Evolutionary conservation across 2,329 filamentous ascomycete genomes (phyloP).

Genomic region (Xylariaceae sp.): DNA sequence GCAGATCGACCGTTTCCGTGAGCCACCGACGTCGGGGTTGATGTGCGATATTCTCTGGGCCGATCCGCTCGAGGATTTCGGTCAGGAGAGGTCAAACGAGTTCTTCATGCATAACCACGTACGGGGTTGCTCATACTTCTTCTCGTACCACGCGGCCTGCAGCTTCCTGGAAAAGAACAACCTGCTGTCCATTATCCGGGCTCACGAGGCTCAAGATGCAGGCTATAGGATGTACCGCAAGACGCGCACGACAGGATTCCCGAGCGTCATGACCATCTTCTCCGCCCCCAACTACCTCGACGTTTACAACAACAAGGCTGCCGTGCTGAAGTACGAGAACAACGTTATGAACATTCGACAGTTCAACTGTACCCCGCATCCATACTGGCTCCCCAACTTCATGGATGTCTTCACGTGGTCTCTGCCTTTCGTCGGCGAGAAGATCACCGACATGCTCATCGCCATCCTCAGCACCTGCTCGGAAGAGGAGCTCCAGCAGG

Average conservation of each 20-base stretch:
- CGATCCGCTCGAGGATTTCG: constrained; percentile 95
- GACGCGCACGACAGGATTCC: constrained; percentile 95
- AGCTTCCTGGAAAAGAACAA: constrained; percentile 99
- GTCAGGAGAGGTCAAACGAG: constrained; percentile 96
- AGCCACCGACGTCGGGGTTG: constrained; percentile 92
- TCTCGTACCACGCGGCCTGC: constrained; percentile 95
- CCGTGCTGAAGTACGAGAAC: constrained; percentile 98
- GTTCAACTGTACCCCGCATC: constrained; percentile 99
- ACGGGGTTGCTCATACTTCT: constrained; percentile 97
- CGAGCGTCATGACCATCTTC: constrained; percentile 99
- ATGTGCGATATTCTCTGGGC: constrained; percentile 99
- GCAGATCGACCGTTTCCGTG: constrained; percentile 93
- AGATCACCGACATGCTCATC: constrained; percentile 99
- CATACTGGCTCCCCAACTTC: constrained; percentile 99
- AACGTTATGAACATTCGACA: constrained; percentile 99
- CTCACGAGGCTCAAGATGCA: constrained; percentile 96
- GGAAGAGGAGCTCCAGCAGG: constrained; percentile 94
- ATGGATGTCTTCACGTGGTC: constrained; percentile 99
- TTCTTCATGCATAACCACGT: constrained; percentile 99
- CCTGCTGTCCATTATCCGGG: constrained; percentile 90
- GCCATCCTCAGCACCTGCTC: constrained; percentile 97
- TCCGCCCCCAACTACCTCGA: constrained; percentile 98
- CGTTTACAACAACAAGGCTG: constrained; percentile 99
- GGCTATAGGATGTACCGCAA: constrained; percentile 99
- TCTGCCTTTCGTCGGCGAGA: constrained; percentile 94